phyloP scores from a whole-genome alignment of 495 filamentous ascomycete species.

The Aspergillus sparsus region DNA sequence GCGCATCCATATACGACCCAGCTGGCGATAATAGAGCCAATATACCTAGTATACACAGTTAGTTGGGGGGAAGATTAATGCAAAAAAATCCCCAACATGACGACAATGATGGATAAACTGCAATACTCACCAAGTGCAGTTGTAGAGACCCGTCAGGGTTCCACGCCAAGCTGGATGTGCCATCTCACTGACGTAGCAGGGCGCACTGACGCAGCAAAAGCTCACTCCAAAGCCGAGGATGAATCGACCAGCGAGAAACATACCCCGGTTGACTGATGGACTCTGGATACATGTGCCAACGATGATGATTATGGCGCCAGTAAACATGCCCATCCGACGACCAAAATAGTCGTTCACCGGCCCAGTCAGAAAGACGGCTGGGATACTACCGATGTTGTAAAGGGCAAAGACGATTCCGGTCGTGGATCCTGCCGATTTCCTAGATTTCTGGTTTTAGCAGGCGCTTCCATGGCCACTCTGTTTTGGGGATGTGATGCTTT shows the following conservation, averaged over 20 bases:
- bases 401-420: slow-evolving; percentile 60
- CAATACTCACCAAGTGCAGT: slow-evolving; percentile 21
- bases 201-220: slow-evolving; percentile 65
- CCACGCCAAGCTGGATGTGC: slow-evolving; percentile 69
- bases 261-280: slow-evolving; percentile 40
- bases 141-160: slow-evolving; percentile 56
- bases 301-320: slow-evolving; percentile 59
- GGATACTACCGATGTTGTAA: slow-evolving; percentile 51
- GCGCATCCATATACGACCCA: slow-evolving; percentile 35
- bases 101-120: too few species aligned
- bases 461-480: not conserved
- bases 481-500: not conserved
- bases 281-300: slow-evolving; percentile 57
- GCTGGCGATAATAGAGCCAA: slow-evolving; percentile 49
- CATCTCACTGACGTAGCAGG: slow-evolving; percentile 71
- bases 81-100: too few species aligned
- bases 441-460: slow-evolving; percentile 5
- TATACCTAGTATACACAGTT: slow-evolving; percentile 30
- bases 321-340: slow-evolving; percentile 62
- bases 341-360: slow-evolving; percentile 43
- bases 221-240: slow-evolving; percentile 71
- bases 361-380: slow-evolving; percentile 24
- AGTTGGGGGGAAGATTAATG: not conserved
- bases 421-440: slow-evolving; percentile 25
- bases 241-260: slow-evolving; percentile 74